Conservation (phyloP, 345 rosid genomes). For the Xanthoceras sorbifolium region DNA sequence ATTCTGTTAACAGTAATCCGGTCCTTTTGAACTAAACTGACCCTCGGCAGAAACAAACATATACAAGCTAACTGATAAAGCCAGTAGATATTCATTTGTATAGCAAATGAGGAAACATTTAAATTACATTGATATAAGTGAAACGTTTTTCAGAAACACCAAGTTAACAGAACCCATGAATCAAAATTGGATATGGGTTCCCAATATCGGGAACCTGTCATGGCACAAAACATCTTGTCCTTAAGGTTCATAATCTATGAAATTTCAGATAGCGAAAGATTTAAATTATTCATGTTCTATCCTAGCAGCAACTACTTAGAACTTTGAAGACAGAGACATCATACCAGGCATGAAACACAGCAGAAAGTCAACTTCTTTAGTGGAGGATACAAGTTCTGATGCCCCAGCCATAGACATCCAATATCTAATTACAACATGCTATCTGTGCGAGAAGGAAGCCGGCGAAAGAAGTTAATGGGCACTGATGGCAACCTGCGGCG, state of each 20-base stretch:
- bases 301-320: not conserved
- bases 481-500: slow-evolving; percentile 78
- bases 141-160: not conserved
- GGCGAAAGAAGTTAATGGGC: slow-evolving; percentile 92
- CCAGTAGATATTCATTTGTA: not conserved
- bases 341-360: not conserved
- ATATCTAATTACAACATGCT: slow-evolving; percentile 60
- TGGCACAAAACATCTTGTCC: not conserved
- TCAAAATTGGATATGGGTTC: not conserved
- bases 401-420: slow-evolving; percentile 7
- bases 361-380: not conserved
- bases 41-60: not conserved
- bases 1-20: no score
- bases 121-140: not conserved
- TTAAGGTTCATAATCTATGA: not conserved
- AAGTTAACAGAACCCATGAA: not conserved
- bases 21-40: no score
- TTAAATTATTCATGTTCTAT: slow-evolving; percentile 4
- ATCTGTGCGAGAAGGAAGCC: slow-evolving; percentile 91
- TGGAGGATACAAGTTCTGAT: slow-evolving; percentile 8
- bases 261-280: not conserved
- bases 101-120: not conserved
- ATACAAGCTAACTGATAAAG: not conserved
- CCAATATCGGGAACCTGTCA: not conserved
- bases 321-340: slow-evolving; percentile 8